Evolutionary conservation across 2,329 filamentous ascomycete genomes (phyloP).

Genomic region (Karstenula rhodostoma): DNA sequence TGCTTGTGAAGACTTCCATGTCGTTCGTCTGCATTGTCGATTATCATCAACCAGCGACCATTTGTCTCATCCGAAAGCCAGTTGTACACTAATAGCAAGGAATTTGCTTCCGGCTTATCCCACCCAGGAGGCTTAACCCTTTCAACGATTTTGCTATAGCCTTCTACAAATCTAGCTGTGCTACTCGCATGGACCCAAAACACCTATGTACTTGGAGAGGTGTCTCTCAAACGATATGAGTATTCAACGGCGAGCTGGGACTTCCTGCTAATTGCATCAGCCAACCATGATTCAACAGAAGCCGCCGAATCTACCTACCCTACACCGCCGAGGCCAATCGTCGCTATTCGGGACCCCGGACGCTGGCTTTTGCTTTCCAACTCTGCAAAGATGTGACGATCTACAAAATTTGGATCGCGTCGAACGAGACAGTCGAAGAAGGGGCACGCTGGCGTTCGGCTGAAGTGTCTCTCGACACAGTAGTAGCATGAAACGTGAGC

Average conservation of each 20-base stretch:
- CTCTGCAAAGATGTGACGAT: conserved; percentile 20
- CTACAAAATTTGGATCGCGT: conserved; percentile 34
- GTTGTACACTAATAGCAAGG: conserved; percentile 21
- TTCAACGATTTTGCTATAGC: conserved; percentile 22
- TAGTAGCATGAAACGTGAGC: conserved; percentile 17
- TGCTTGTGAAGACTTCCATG: too few relatives aligned
- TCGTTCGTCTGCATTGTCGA: conserved; percentile 26
- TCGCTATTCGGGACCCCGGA: conserved; percentile 25
- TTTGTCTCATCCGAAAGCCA: conserved; percentile 24
- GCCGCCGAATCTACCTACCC: conserved; percentile 20
- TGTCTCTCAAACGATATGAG: conserved; percentile 14
- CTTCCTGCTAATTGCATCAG: conserved; percentile 31
- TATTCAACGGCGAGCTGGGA: conserved; percentile 27
- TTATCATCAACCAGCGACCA: conserved; percentile 26
- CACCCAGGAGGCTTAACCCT: conserved; percentile 19
- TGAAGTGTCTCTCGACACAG: neutral
- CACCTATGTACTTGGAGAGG: conserved; percentile 11
- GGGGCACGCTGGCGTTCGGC: conserved; percentile 10
- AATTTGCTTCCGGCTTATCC: conserved; percentile 19
- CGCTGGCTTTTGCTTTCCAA: conserved; percentile 14
- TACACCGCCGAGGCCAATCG: conserved; percentile 36
- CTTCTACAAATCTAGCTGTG: conserved; percentile 1
- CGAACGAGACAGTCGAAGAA: conserved; percentile 26
- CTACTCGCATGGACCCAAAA: conserved; percentile 24
- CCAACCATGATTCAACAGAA: too few relatives aligned